Base-by-base conservation (phyloP, 2,329 filamentous ascomycete genomes). In the Periconia sp. region DNA sequence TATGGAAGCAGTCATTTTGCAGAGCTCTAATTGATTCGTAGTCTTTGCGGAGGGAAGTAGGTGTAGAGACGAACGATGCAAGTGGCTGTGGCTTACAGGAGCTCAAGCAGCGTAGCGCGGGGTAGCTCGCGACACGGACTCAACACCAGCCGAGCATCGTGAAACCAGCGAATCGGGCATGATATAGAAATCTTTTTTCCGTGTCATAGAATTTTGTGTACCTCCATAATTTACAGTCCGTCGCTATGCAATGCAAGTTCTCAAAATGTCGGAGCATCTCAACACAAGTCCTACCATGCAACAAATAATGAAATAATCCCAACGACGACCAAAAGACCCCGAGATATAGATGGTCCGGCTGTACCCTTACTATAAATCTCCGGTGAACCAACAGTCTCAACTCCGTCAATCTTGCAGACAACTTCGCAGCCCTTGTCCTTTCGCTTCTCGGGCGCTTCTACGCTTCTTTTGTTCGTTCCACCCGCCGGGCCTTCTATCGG, bases 331-430 rank as follows among this genome's bases (percentile, higher is more conserved):
- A 66, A 19, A 29, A 65, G 17, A n/a, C 45, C 43, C 62, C 63
- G 65, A 6, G 63, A 61, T 12, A 65, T 54, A n/a, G 51, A 19
- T 29, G 59, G 36, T 4, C 36, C 51, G n/a, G 46, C 38, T 33
- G 36, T 43, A 24, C 48, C 48, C 40, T 48, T 45, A 46, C 52
- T 54, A 23, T 60, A 59, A 36, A 70, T 51, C 55, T 72, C 68
- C 2, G 69, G 68, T 7, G 57, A 63, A 5, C 69, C 69, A 9
- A 57, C 25, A 22, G 57, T 35, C 50, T 63, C 53, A 0, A 71
- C 68, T 10, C 56, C 66, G 43, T 72, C 69, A 22, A 72, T 63
- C 46, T 62, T 65, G 48, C 69, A 72, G 1, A 71, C 65, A 9
- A 63, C 61, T 50, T 63, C 46, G 39, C 68, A 71, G 0, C 56